phyloP scores from a whole-genome alignment of 352 stramenopile species.

The Pythium sp. region DNA sequence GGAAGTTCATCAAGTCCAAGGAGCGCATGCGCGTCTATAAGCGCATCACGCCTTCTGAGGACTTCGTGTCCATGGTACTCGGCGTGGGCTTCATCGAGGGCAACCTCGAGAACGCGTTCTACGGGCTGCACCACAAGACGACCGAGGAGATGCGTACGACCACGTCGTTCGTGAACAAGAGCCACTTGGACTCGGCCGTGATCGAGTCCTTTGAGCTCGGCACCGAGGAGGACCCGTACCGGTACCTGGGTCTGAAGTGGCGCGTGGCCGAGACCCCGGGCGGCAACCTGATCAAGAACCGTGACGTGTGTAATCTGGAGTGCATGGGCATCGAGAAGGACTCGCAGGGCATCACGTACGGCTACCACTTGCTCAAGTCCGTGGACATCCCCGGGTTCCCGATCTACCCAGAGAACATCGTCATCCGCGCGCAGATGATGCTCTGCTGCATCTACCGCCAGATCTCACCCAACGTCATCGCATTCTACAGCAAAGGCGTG shows the following conservation, averaged over 20 bases:
- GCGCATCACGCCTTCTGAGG: conserved; percentile 19
- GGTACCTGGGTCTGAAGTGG: conserved; percentile 56
- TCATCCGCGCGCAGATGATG: conserved; percentile 48
- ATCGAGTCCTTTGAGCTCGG: conserved; percentile 37
- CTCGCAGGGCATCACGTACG: conserved; percentile 32
- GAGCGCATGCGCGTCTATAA: conserved; percentile 40
- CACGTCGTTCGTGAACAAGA: conserved; percentile 33
- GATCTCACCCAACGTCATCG: conserved; percentile 29
- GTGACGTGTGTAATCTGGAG: conserved; percentile 49
- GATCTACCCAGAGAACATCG: conserved; percentile 25
- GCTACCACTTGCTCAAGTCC: conserved; percentile 49
- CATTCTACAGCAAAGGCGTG: conserved; percentile 53
- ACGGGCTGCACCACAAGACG: conserved; percentile 47
- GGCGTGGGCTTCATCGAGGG: conserved; percentile 43
- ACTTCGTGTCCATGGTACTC: conserved; percentile 36
- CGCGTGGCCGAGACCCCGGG: conserved; percentile 21
- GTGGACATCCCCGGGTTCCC: conserved; percentile 42
- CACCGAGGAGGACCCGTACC: conserved; percentile 36
- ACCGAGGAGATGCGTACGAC: conserved; percentile 48
- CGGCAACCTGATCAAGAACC: conserved; percentile 37
- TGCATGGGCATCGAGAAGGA: conserved; percentile 43
- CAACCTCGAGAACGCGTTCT: conserved; percentile 43
- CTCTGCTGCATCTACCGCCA: conserved; percentile 62
- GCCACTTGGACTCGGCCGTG: conserved; percentile 37
- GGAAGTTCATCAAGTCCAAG: conserved; percentile 36